phyloP scores from a whole-genome alignment of 176 grass and related monocot species.

The Tillandsia fasciculata region DNA sequence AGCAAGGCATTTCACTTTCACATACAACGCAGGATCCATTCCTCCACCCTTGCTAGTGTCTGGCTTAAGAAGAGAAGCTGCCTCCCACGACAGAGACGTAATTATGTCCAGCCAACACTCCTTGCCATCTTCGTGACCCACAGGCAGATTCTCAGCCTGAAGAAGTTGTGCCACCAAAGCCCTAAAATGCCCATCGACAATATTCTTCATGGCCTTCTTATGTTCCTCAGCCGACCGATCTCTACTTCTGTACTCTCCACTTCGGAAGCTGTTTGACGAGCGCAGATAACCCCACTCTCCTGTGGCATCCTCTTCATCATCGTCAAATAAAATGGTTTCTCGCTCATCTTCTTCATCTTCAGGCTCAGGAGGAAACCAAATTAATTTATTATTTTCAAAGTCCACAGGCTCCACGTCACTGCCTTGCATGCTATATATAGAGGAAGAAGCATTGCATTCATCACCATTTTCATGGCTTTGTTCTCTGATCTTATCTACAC shows the following conservation, averaged over 20 bases:
- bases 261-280: conserved; percentile 71
- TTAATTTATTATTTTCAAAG: conserved; percentile 72
- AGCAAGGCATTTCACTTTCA: conserved; percentile 96
- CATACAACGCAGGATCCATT: conserved; percentile 96
- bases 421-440: conserved; percentile 62
- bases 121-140: conserved; percentile 43
- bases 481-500: conserved; percentile 52
- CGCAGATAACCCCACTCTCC: conserved; percentile 84
- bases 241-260: conserved; percentile 61
- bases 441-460: conserved; percentile 65
- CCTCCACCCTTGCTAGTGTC: conserved; percentile 95
- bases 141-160: conserved; percentile 55
- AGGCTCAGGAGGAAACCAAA: conserved; percentile 82
- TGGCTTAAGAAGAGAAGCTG: conserved; percentile 80
- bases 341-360: conserved; percentile 87
- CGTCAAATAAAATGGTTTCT: conserved; percentile 51
- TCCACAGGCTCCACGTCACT: conserved; percentile 70
- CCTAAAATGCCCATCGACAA: conserved; percentile 88
- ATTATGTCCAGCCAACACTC: conserved; percentile 92
- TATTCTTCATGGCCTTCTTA: conserved; percentile 88
- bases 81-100: conserved; percentile 91
- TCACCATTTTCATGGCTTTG: conserved; percentile 34
- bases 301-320: conserved; percentile 63
- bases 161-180: conserved; percentile 89
- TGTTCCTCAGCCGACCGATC: conserved; percentile 85